Base-by-base conservation (phyloP, 2,329 filamentous ascomycete species). In the Penicillium aurantiogriseum region DNA sequence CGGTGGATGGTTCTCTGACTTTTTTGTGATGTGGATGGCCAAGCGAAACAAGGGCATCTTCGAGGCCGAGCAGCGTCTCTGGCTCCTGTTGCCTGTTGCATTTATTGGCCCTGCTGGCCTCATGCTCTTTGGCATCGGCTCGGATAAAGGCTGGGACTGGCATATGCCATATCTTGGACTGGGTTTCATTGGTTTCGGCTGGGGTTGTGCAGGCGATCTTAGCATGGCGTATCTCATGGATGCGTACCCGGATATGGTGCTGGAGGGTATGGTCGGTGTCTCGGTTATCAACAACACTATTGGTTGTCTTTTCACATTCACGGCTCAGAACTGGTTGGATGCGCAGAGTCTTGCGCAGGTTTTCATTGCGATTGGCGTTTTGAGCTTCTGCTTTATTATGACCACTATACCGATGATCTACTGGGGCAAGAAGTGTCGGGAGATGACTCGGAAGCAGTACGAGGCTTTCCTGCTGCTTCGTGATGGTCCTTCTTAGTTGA, bases 201-300 rank as follows among this genome's bases (percentile, higher is more conserved):
- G 82, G 69, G 83, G 83, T 8, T 85, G 82, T 50, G 81, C 81
- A 2, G 83, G 83, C 6, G 83, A 85, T 68, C 67, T 85, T 56
- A 76, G 78, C 53, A 78, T 83, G 74, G 80, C 82, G 0, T 84
- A 84, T 58, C 71, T 84, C 5, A 81, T 81, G 62, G 82, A 84
- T 57, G 79, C 79, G 4, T 84, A 84, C 57, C 81, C 81, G 0
- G 81, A 83, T 35, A 83, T 83, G 77, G 78, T 84, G 6, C 70
- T 84, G 3, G 82, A 84, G 62, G 82, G 82, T 29, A 84, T 84
- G 82, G 82, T 84, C 1, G 81, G 82, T 6, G 82, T 84, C 1
- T 77, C 80, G 2, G 80, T 83, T 21, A 83, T 84, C 67, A 84
- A 84, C 69, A 84, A 84, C 66, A 79, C 77, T 2, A 71, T 84